These are phyloP conservation scores for Tuber calosporum DNA, from an alignment of 495 filamentous ascomycete genomes.

Conservation along the genomic window DNA sequence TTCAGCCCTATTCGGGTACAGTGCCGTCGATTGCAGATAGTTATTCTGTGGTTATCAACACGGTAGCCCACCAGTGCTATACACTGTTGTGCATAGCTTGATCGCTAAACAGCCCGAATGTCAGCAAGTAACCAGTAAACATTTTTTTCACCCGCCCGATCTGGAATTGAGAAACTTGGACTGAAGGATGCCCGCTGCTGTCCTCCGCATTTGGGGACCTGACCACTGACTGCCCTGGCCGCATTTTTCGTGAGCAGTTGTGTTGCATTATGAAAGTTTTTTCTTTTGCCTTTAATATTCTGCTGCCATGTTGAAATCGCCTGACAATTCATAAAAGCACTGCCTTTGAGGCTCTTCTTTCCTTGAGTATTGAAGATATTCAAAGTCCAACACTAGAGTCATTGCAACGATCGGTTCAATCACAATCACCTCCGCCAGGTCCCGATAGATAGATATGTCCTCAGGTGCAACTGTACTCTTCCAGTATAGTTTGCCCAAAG, in stretches of 20 bases:
- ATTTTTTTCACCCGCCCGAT: background rate
- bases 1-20: background rate
- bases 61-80: too few species aligned
- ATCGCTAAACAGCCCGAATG: background rate
- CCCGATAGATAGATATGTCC: background rate
- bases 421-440: background rate
- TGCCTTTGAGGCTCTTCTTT: background rate
- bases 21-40: background rate
- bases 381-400: background rate
- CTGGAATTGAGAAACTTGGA: background rate
- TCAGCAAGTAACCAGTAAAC: background rate
- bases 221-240: background rate
- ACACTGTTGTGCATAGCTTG: background rate
- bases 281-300: background rate
- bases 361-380: background rate
- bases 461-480: background rate
- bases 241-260: background rate
- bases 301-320: background rate
- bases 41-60: background rate
- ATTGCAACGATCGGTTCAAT: conserved; percentile 1
- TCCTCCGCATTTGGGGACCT: background rate
- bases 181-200: background rate
- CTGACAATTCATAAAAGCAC: background rate
- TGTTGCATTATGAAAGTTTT: background rate
- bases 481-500: background rate